These are phyloP conservation scores for Mortierella antarctica DNA, from an alignment of 192 early-diverging fungal genomes.

Conservation along the genomic window DNA sequence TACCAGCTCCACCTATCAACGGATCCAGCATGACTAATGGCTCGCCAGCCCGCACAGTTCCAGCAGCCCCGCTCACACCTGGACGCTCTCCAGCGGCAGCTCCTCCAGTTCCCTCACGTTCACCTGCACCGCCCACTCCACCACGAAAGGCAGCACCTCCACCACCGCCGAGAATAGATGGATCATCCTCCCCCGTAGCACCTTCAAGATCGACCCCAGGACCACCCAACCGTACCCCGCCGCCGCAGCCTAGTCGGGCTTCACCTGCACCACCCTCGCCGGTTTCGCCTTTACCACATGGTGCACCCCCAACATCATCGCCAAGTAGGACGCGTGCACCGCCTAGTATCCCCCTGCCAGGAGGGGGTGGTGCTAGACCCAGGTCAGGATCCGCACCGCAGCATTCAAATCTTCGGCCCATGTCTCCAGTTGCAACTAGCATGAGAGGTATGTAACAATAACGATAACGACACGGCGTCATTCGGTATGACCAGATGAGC, in stretches of 20 bases:
- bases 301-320: constrained; percentile 4
- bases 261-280: constrained; percentile 26
- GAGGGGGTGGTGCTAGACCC: constrained; percentile 10
- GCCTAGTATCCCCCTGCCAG: constrained; percentile 10
- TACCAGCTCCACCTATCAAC: constrained; percentile 36
- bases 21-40: constrained; percentile 6
- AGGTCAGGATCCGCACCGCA: constrained; percentile 38
- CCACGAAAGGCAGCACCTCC: constrained; percentile 37
- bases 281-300: background rate
- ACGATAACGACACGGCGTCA: too few species aligned
- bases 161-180: constrained; percentile 25
- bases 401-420: constrained; percentile 21
- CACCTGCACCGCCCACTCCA: constrained; percentile 19
- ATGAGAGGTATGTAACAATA: background rate
- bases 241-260: constrained; percentile 28
- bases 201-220: constrained; percentile 36
- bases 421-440: background rate
- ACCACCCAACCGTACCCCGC: constrained; percentile 21
- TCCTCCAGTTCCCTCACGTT: constrained; percentile 27
- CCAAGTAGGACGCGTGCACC: constrained; percentile 35
- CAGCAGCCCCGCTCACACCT: constrained; percentile 30
- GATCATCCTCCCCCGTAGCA: constrained; percentile 29
- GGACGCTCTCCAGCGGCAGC: constrained; percentile 17
- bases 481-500: background rate
- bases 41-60: constrained; percentile 35